Conservation (phyloP, 129 eudicot genomes). For the Flaveria bidentis region DNA sequence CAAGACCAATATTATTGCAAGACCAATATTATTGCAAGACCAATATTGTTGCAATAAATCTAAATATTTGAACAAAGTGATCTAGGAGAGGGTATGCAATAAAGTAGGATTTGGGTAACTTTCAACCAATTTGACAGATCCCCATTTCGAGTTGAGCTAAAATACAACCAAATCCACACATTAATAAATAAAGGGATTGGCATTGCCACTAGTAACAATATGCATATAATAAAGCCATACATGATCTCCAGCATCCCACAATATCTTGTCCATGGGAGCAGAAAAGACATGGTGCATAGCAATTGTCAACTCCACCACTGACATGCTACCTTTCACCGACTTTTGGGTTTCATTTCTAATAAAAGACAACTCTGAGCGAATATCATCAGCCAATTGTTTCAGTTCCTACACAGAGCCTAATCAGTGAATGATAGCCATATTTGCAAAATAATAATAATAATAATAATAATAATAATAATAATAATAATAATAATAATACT, state of each 20-base stretch:
- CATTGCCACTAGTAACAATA: not conserved
- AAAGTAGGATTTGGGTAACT: not conserved
- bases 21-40: not conserved
- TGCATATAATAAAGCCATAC: slow-evolving; percentile 43
- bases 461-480: no score
- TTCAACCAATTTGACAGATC: not conserved
- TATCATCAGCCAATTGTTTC: slow-evolving; percentile 79
- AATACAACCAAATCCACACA: slow-evolving; percentile 1
- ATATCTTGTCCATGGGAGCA: slow-evolving; percentile 86
- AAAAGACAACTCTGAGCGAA: slow-evolving; percentile 70
- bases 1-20: not conserved
- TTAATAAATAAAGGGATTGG: not conserved
- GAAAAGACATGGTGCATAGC: slow-evolving; percentile 87
- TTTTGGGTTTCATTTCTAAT: slow-evolving; percentile 58
- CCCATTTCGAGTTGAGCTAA: not conserved
- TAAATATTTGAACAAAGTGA: not conserved
- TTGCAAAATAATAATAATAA: no score
- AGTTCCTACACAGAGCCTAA: slow-evolving; percentile 55
- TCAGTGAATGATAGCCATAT: slow-evolving; percentile 7
- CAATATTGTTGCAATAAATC: not conserved
- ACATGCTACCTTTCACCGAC: slow-evolving; percentile 57
- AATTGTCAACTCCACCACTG: slow-evolving; percentile 85
- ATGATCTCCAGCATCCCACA: slow-evolving; percentile 88
- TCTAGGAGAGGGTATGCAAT: not conserved
- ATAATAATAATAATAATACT: no score